These are phyloP conservation scores for Posidonia oceanica DNA, from an alignment of 116 monocot genomes.

Conservation along the genomic window DNA sequence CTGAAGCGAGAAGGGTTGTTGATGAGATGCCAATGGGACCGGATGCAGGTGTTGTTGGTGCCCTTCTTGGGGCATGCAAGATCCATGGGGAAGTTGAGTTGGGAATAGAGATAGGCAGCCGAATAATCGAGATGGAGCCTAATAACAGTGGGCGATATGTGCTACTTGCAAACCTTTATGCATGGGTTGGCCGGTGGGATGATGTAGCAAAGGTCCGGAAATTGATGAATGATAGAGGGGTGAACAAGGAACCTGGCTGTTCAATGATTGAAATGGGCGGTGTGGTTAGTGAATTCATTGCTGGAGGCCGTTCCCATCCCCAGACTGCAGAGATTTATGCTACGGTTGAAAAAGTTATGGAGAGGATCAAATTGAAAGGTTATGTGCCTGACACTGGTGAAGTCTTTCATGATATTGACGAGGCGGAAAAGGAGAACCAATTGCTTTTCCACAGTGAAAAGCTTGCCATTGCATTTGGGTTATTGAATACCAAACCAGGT, in stretches of 20 bases:
- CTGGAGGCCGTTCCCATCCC: slow-evolving; percentile 37
- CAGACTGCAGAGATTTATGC: slow-evolving; percentile 33
- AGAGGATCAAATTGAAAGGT: slow-evolving; percentile 27
- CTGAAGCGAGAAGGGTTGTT: slow-evolving; percentile 32
- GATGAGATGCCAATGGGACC: slow-evolving; percentile 45
- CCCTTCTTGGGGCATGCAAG: slow-evolving; percentile 44
- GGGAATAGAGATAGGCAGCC: slow-evolving; percentile 25
- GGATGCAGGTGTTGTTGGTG: slow-evolving; percentile 33
- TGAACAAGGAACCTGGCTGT: slow-evolving; percentile 49
- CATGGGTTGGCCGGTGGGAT: slow-evolving; percentile 35
- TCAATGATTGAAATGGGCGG: slow-evolving; percentile 44
- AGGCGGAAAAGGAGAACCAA: slow-evolving; percentile 37
- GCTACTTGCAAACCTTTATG: slow-evolving; percentile 36
- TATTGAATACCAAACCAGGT: slow-evolving; percentile 31
- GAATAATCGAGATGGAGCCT: slow-evolving; percentile 33
- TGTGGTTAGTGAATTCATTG: slow-evolving; percentile 36
- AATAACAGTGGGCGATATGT: slow-evolving; percentile 39
- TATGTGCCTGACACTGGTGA: slow-evolving; percentile 26
- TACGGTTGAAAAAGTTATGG: slow-evolving; percentile 44
- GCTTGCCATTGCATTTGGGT: slow-evolving; percentile 54
- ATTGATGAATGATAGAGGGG: slow-evolving; percentile 42
- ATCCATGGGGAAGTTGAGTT: slow-evolving; percentile 35
- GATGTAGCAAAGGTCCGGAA: slow-evolving; percentile 43
- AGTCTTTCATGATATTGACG: slow-evolving; percentile 27
- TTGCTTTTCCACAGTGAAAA: slow-evolving; percentile 55